Evolutionary conservation across 2,329 filamentous ascomycete species (phyloP), one percentile per base, ranked within the genome.

Genomic region (Alternaria triticimaculans): DNA sequence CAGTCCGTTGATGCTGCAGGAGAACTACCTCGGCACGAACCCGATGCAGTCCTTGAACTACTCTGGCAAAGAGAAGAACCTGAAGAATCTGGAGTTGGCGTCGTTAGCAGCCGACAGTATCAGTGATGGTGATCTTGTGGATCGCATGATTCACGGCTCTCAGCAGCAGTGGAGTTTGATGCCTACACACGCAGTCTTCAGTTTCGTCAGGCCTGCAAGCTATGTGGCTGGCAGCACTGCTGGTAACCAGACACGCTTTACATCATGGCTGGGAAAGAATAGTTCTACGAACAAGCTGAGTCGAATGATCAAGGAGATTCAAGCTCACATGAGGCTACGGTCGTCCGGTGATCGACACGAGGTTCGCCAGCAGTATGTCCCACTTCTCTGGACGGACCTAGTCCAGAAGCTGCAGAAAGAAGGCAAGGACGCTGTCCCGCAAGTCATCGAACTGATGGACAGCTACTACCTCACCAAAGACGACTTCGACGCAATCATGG

Each of bases 121-220:
- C 81, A 97, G 94, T 74, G 96, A 99, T 75, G 96, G 96, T 64
- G 96, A 99, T 78, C 84, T 99, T 37, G 93, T 98, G 3, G 96
- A 99, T 80, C 88, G 93, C 56, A 97, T 99, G 95, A 99, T 99
- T 63, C 96, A 99, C 79, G 96, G 96, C 25, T 93, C 93, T 48
- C 96, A 99, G 77, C 96, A 99, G 78, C 96, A 99, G 66, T 99
- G 96, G 96, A 96, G 92, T 76, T 83, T 99, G 65, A 99, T 99
- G 96, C 96, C 96, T 14, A 92, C 93, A 2, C 96, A 99, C 80
- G 96, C 94, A 25, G 87, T 97, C 43, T 97, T 98, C 83, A 97
- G 94, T 76, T 96, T 97, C 58, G 95, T 99, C 23, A 87, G 92
- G 25, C 96, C 96, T 5, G 91, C 96, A 8, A 97, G 93, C 79